Evolutionary conservation across 2,329 filamentous ascomycete genomes (phyloP).

Genomic region (Didymella sp.): DNA sequence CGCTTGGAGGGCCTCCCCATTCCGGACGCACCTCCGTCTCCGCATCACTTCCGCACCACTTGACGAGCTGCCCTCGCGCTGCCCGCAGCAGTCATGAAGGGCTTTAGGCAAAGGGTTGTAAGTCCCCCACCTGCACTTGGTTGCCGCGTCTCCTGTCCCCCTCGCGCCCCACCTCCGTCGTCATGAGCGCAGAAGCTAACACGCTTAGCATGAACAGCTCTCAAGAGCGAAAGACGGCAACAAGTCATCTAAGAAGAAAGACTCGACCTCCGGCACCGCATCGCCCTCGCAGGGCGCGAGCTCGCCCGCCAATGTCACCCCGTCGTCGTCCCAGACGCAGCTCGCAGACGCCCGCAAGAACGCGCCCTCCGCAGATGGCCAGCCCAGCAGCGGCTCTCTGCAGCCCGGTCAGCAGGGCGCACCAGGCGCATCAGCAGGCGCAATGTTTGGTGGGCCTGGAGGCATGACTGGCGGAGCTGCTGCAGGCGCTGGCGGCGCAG

Average conservation of each 20-base stretch:
- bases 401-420: constrained; percentile 44
- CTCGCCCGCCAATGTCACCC: constrained; percentile 72
- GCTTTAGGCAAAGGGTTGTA: constrained; percentile 97
- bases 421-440: constrained; percentile 39
- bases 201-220: constrained; percentile 76
- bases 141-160: constrained; percentile 28
- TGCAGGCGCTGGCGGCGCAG: constrained; percentile 56
- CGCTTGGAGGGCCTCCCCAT: neutral
- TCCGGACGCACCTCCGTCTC: constrained; percentile 33
- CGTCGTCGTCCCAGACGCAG: constrained; percentile 87
- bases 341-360: constrained; percentile 86
- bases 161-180: constrained; percentile 30
- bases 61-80: constrained; percentile 40
- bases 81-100: constrained; percentile 80
- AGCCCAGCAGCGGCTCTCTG: constrained; percentile 33
- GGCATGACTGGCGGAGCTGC: constrained; percentile 41
- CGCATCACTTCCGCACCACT: constrained; percentile 37
- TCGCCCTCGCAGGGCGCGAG: constrained; percentile 72
- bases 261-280: constrained; percentile 70
- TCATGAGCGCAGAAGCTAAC: constrained; percentile 55
- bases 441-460: constrained; percentile 45
- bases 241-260: constrained; percentile 77
- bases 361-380: constrained; percentile 58
- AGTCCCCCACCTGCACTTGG: constrained; percentile 54
- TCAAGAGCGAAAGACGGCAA: constrained; percentile 80